Conservation (phyloP, 768 basidiomycete genomes). For the Goffeauzyma gilvescens region DNA sequence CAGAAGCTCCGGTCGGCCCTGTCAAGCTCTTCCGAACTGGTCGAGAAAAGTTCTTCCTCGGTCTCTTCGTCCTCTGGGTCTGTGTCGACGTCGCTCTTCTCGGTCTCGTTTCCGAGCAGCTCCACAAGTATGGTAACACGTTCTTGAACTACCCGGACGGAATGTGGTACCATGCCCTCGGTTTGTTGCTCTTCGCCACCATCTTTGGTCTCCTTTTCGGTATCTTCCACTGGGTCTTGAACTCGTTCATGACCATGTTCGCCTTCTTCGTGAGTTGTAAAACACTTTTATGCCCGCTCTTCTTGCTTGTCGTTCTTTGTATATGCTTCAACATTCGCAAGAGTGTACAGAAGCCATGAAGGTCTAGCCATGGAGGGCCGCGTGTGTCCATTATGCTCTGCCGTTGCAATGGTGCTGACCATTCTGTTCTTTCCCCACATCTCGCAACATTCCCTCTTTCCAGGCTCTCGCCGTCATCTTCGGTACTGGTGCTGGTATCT, state of each 20-base stretch:
- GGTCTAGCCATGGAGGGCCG: no score
- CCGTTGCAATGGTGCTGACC: no score
- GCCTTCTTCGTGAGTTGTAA: constrained; percentile 15
- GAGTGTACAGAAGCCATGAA: no score
- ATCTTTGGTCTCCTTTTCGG: constrained; percentile 15
- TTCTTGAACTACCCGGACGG: constrained; percentile 11
- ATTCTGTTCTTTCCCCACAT: no score
- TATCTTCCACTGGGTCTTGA: constrained; percentile 17
- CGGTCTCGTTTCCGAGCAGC: constrained; percentile 20
- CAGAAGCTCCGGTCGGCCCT: no score
- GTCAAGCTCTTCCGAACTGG: constrained; percentile 15
- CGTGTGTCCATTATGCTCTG: no score
- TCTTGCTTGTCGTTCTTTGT: no score
- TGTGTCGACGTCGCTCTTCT: constrained; percentile 14
- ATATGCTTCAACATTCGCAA: no score
- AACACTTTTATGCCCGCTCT: background rate
- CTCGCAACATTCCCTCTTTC: no score
- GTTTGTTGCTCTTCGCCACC: constrained; percentile 15
- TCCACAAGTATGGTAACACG: constrained; percentile 14
- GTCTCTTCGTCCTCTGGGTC: constrained; percentile 18
- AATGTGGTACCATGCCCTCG: constrained; percentile 15
- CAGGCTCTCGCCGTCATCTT: constrained; percentile 15
- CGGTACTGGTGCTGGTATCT: constrained; percentile 20
- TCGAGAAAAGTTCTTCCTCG: constrained; percentile 14
- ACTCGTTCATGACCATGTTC: constrained; percentile 10